phyloP scores from a whole-genome alignment of 1,284 basidiomycete species.

The Malassezia sp. region DNA sequence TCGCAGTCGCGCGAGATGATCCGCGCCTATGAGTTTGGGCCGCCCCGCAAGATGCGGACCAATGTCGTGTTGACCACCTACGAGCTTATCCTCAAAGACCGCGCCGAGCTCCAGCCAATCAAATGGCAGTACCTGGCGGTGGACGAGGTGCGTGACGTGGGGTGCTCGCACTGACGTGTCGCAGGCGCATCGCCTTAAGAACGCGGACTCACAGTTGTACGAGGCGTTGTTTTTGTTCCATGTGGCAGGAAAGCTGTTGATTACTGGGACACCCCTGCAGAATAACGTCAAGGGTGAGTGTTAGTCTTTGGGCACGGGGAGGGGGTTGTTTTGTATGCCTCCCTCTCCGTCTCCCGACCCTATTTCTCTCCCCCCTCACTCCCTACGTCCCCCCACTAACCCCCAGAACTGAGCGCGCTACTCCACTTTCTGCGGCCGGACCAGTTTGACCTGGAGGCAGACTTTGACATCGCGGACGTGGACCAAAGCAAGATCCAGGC shows the following conservation, averaged over 20 bases:
- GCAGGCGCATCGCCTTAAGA: constrained; percentile 97
- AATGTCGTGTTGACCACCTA: constrained; percentile 95
- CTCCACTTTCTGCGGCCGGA: constrained; percentile 99
- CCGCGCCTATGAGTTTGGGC: constrained; percentile 78
- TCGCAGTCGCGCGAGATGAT: constrained; percentile 62
- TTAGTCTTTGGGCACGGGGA: constrained; percentile 38
- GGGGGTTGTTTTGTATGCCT: constrained; percentile 1
- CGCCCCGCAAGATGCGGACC: constrained; percentile 69
- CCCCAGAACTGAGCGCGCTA: constrained; percentile 84
- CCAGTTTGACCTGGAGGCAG: constrained; percentile 67
- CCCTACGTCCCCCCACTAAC: constrained; percentile 48
- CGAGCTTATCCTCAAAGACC: constrained; percentile 98
- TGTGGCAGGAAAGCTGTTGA: constrained; percentile 81
- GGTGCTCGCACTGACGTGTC: no score
- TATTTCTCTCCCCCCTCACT: background rate
- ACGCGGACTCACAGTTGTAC: constrained; percentile 92
- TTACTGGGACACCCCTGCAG: constrained; percentile 95
- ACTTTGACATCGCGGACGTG: constrained; percentile 68
- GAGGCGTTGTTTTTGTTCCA: constrained; percentile 82
- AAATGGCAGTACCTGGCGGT: constrained; percentile 99
- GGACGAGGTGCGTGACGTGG: no score
- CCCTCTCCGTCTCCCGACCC: no score
- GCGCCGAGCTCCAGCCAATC: constrained; percentile 74
- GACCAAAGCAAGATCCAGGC: constrained; percentile 58
- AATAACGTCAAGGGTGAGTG: constrained; percentile 99